Base-by-base conservation (phyloP, 139 green algal species). In the Eudorina sp. region DNA sequence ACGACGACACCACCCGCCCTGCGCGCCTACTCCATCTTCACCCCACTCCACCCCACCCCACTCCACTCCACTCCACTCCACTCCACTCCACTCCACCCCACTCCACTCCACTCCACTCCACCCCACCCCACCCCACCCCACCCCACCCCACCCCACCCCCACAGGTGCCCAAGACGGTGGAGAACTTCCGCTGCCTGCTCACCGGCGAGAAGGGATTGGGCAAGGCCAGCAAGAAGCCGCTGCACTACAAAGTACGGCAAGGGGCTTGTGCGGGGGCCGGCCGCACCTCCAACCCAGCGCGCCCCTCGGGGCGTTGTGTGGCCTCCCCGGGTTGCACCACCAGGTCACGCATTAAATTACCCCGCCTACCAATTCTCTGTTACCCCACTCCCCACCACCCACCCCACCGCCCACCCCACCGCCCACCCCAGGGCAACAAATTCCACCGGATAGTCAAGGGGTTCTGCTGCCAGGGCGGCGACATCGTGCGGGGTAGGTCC, bases 391-490 rank as follows among this genome's bases (percentile, higher is more conserved):
- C 18, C 31, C 36, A 31, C 68, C 46, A 76, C 31, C 31, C 40
- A 46, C 34, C 18, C 7, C 40, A 16, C 1, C 84, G 7, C 45
- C 11, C 40, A 55, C 70, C 40, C 45, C 73, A 8, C 25, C 23
- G 27, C 43, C 31, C 23, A 14, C 31, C n/a, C 11, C 89, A 92
- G 91, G 94, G 93, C 40, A 86, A 45, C 41, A 89, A 81, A 36
- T 96, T 98, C 90, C 95, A 98, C 85, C 92, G 96, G 31, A 95
- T 98, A 31, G 93, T 96, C 4, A 93, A 92, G 29, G 92, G 92
- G 45, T 98, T 98, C 85, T 93, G 94, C 68, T 94, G 89, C 31
- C 96, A 98, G 66, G 95, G 95, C 2, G 96, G 96, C 0, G 96
- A 98, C 79, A 89, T 98, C 31, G 94, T 97, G 0, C 53, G 91